Conservation (phyloP, 108 stramenopile species). For the Chaetoceros muelleri region DNA sequence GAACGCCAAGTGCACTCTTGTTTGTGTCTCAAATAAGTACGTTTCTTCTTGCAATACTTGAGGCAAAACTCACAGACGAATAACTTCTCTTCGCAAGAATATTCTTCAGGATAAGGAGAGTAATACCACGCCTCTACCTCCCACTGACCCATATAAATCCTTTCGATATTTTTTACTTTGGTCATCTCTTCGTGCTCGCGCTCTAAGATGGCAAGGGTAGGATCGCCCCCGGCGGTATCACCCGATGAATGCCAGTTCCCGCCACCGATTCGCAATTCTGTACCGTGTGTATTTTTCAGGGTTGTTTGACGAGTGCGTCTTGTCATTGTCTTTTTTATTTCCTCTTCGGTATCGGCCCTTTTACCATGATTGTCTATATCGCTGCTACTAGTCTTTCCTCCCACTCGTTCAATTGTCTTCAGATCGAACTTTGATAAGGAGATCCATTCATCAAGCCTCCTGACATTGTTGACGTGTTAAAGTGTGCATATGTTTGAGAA, state of each 20-base stretch:
- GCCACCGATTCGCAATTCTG: constrained; percentile 22
- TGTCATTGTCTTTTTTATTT: neutral
- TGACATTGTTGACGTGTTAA: constrained; percentile 6
- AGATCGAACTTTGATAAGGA: constrained; percentile 44
- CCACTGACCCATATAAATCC: constrained; percentile 85
- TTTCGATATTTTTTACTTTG: constrained; percentile 97
- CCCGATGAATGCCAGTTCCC: constrained; percentile 46
- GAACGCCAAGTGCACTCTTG: constrained; percentile 38
- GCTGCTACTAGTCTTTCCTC: constrained; percentile 2
- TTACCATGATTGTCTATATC: neutral
- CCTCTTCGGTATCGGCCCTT: neutral
- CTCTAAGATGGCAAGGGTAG: constrained; percentile 61
- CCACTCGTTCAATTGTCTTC: constrained; percentile 32
- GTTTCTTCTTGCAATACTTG: constrained; percentile 79
- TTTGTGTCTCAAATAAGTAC: constrained; percentile 69
- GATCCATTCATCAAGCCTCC: constrained; percentile 84
- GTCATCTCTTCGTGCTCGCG: constrained; percentile 98
- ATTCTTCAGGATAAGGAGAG: constrained; percentile 92
- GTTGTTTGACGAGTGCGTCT: constrained; percentile 7
- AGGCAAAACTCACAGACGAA: constrained; percentile 97
- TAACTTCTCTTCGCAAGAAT: constrained; percentile 55
- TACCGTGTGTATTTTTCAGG: constrained; percentile 1
- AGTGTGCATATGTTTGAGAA: too few species aligned
- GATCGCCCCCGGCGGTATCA: constrained; percentile 38
- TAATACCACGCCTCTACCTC: constrained; percentile 97